Evolutionary conservation across 495 filamentous ascomycete species (phyloP), one percentile per base, ranked within the genome.

Genomic region (Penicillium dipodomyicola): DNA sequence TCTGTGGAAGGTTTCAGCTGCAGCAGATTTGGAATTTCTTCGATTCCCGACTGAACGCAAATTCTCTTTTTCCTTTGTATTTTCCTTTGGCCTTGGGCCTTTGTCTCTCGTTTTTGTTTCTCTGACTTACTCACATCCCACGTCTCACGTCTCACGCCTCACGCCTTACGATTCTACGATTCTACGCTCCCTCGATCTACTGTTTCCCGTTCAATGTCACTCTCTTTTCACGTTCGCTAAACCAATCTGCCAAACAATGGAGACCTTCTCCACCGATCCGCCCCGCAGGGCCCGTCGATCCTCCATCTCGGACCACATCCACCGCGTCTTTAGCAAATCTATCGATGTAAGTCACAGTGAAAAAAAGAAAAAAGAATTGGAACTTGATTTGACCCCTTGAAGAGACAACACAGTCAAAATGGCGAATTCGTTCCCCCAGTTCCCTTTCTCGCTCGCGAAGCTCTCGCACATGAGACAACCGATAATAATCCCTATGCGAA

Each of bases 241-340:
- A 17, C n/a, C 25, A 23, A 15, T 51, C n/a, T 57, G 37, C 29
- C 11, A 29, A 40, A 6, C 41, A 33, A 64, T 70, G 61, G 44
- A 47, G 12, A 4, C 9, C 15, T 19, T 48, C 30, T 39, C 56
- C 17, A 52, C 50, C 45, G 61, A 55, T 58, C 63, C 57, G 29
- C 57, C 52, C 49, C 60, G 57, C 60, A 65, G 65, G 32, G 52
- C 56, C 54, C 67, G 69, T 19, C 63, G 71, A 67, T 67, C 65
- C 14, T 76, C 72, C 11, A 59, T 76, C 56, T 65, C 73, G 7
- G 63, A 68, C 45, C 70, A 72, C 17, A 59, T 76, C 22, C 70
- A 73, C 37, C 73, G 73, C 14, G 63, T 69, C 14, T 59, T 76
- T 11, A 60, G 63, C 46, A 48, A 60, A 41, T 43, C 57, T 14